Base-by-base conservation (phyloP, 106 monocot species). In the Apostasia ramifera region DNA sequence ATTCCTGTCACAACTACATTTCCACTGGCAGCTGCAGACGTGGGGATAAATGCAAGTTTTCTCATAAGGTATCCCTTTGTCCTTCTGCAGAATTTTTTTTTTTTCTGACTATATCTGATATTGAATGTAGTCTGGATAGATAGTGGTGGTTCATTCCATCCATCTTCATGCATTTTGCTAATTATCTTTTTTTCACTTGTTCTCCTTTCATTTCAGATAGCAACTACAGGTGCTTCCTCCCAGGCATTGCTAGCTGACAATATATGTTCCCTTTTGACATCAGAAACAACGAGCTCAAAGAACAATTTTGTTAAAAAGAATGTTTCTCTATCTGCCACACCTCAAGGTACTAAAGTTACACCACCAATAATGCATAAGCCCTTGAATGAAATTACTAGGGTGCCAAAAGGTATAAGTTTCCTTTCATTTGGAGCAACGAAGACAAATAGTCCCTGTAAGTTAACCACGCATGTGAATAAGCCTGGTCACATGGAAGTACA, bases 1-100 rank as follows among this genome's bases (percentile, higher is more conserved):
- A 97, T 61, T 83, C 87, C 1, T 97, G 97, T 50, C 89, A 89
- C 69, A 89, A 82, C 63, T 87, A 73, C 63, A 59, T 56, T 46
- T 74, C 84, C 44, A 79, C 78, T 53, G 97, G 97, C 44, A 73
- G 45, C 58, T 97, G 97, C 42, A 76, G 26, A 47, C 75, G 94
- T 81, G 94, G 90, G 67, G 85, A 90, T 47, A 72, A 59, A 49
- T 94, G 94, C 87, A 87, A 81, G 61, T 94, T 94, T 71, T 94
- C 94, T 4, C 94, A 94, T 61, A 79, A 87, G 81, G 90, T 90
- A 81, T 38, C 15, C 66, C 3, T 5, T 71, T 2, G 5, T 55
- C 37, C 48, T 54, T 15, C 1, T 41, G 45, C 13, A 10, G 1
- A 15, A 11, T 39, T 51, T 2, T 5, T 4, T 2, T 5, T 4